Evolutionary conservation across 179 eudicot species (phyloP), one percentile per base, ranked within the genome.

Genomic region (Patellifolia procumbens): DNA sequence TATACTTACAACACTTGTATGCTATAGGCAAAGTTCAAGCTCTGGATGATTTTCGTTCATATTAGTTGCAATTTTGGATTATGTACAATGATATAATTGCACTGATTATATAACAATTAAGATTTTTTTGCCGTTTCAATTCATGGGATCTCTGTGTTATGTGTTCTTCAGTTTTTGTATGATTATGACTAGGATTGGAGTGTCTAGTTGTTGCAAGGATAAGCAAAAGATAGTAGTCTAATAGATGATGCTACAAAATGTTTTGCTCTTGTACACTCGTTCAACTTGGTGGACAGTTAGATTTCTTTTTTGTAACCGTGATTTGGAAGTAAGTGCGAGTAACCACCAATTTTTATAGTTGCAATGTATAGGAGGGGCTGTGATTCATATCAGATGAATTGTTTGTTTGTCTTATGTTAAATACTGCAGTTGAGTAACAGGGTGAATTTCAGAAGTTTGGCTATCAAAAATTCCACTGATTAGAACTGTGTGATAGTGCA

Each of bases 31-130:
- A 70, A 68, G 10, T 59, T 17, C 43, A 34, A 59, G 29, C 42
- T 28, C 17, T 24, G 72, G 12, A 55, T 63, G 42, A 35, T 28
- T 59, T 74, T 64, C 52, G 32, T 39, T 66, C 11, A 35, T 32
- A 49, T 64, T 71, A 42, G 52, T 59, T 51, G 43, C 68, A 74
- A 43, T 61, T 64, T 49, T 53, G 75, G 62, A 73, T 71, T 20
- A 20, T 78, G 81, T 78, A 77, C 56, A 68, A 73, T 20, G 31
- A 48, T 37, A 35, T 68, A 74, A 72, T 65, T 77, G 62, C 45
- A 22, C 61, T 66, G 70, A 61, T 76, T 71, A 32, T 76, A 81
- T 72, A 35, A 81, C 35, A 76, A 17, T 37, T 22, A 66, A 31
- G 45, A 73, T 32, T 28, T 46, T 75, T 37, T 55, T 6, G 2